Percentiles rank a stretch among this genome's conserved stretches.
These are phyloP conservation scores for Blastobotrys elegans DNA, from an alignment of 1,139 yeast genomes.

Conservation along the genomic window DNA sequence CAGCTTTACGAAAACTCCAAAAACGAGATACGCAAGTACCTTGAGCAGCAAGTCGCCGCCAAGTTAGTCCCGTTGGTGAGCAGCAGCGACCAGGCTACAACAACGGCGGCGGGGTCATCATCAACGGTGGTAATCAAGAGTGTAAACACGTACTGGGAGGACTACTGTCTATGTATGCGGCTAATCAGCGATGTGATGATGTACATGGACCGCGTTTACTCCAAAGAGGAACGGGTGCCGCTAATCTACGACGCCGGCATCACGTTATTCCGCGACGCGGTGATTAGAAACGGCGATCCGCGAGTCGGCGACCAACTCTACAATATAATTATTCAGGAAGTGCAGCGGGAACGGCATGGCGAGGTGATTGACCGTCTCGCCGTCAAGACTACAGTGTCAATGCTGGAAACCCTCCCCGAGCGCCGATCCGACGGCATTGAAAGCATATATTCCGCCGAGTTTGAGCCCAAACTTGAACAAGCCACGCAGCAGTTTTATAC, in stretches of 20 bases:
- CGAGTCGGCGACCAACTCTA: constrained; percentile 51
- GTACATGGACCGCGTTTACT: constrained; percentile 81
- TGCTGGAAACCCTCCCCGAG: constrained; percentile 61
- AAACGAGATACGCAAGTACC: constrained; percentile 46
- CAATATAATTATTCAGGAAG: constrained; percentile 49
- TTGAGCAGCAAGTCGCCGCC: constrained; percentile 35
- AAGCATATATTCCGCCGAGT: constrained; percentile 54
- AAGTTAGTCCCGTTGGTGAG: constrained; percentile 21
- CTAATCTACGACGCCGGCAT: constrained; percentile 74
- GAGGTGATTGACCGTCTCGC: constrained; percentile 55
- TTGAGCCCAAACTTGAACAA: constrained; percentile 61
- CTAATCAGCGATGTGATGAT: constrained; percentile 81
- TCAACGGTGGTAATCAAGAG: constrained; percentile 41
- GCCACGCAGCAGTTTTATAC: constrained; percentile 55
- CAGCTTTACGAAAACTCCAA: constrained; percentile 62
- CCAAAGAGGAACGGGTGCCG: constrained; percentile 63
- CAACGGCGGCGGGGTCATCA: no score
- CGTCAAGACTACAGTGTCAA: constrained; percentile 56
- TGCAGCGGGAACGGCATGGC: constrained; percentile 57
- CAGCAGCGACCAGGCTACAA: constrained; percentile 4
- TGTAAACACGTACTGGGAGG: constrained; percentile 50
- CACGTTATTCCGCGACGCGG: constrained; percentile 47
- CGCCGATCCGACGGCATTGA: constrained; percentile 34
- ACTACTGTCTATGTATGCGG: constrained; percentile 68
- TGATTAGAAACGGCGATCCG: constrained; percentile 41